phyloP scores from a whole-genome alignment of 2,329 filamentous ascomycete species.

The Chaetomium olivaceum region DNA sequence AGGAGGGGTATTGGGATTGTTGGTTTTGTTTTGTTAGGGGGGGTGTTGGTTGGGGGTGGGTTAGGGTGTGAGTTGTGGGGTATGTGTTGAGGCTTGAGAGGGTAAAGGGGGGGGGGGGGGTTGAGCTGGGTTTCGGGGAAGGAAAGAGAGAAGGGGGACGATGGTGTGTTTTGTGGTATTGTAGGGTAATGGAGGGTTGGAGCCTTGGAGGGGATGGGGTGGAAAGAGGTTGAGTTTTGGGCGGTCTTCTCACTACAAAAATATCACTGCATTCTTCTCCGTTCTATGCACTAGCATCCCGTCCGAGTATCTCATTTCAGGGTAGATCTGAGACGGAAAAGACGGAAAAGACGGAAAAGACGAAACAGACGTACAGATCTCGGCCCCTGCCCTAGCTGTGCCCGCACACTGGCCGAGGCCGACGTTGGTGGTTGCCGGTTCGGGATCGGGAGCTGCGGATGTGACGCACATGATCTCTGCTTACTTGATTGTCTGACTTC shows the following conservation, averaged over 20 bases:
- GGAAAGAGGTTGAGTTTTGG: neutral
- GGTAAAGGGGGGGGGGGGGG: no score
- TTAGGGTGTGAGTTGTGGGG: no score
- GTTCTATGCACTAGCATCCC: neutral
- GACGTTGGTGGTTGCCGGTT: constrained; percentile 17
- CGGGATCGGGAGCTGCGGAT: neutral
- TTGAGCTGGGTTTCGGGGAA: no score
- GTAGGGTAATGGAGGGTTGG: no score
- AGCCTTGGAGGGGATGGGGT: neutral
- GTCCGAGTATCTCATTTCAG: neutral
- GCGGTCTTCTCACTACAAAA: neutral
- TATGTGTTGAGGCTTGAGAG: no score
- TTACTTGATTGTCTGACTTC: neutral
- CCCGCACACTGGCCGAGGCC: constrained; percentile 18
- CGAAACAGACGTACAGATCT: constrained; percentile 1
- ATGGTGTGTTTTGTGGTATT: neutral
- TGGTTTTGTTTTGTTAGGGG: no score
- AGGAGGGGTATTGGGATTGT: neutral
- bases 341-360: neutral
- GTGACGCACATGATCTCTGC: constrained; percentile 6
- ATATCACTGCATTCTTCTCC: neutral
- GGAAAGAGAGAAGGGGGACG: neutral
- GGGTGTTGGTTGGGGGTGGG: neutral
- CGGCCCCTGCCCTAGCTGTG: constrained; percentile 8
- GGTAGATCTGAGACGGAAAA: neutral